Evolutionary conservation across 164 flowering plant species (phyloP), one percentile per base, ranked within the genome.

Genomic region (Tetracentron sinense): DNA sequence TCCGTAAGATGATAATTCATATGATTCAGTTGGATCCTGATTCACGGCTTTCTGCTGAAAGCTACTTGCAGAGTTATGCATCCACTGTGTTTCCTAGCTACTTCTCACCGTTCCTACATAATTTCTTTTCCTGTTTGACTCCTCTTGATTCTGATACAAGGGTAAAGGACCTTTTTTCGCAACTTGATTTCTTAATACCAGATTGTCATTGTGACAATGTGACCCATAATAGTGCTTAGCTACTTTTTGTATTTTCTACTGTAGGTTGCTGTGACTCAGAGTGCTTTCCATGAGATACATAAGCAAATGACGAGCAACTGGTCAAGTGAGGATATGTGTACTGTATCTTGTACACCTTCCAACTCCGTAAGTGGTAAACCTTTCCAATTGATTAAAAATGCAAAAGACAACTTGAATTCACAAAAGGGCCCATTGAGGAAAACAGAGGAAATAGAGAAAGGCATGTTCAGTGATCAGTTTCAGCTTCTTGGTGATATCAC

Each of bases 11-110:
- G 96, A 88, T 95, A 63, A 96, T 86, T 60, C 99, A 95, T 76
- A 95, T 95, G 99, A 89, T 95, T 76, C 99, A 95, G 74, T 74
- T 95, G 75, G 96, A 92, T 66, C 96, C 97, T 20, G 96, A 84
- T 62, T 80, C 76, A 46, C 85, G 99, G 31, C 77, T 82, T 56
- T 84, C 97, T 73, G 97, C 97, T 72, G 97, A 92, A 64, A 78
- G 77, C 72, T 95, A 95, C 81, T 74, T 95, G 68, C 92, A 89
- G 79, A 79, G 67, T 62, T 91, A 83, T 78, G 82, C 88, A 16
- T 63, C 79, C n/a, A 64, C 78, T 72, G 94, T 85, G 44, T 92
- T 95, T 62, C 99, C 97, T 3, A 69, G 69, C 74, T 95, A 86
- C 75, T 95, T 94, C 75, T 88, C 96, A 8, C 97, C 97, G 38